These are phyloP conservation scores for Globisporangium ultimum DNA, from an alignment of 352 stramenopile species.

Conservation along the genomic window DNA sequence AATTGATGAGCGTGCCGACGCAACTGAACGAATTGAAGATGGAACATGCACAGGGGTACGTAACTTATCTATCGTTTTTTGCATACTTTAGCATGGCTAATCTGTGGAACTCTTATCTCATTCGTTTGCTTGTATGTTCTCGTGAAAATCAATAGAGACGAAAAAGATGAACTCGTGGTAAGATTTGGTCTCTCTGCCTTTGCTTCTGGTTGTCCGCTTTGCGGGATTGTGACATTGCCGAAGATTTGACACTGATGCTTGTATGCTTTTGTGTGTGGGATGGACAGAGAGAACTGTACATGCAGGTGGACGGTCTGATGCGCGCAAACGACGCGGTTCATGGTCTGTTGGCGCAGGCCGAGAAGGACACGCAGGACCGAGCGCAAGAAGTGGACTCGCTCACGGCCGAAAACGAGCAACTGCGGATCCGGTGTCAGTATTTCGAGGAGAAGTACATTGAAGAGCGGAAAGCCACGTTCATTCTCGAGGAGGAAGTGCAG, in stretches of 20 bases:
- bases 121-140: constrained; percentile 1
- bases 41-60: constrained; percentile 47
- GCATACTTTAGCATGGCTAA: neutral
- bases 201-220: neutral
- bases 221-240: neutral
- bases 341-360: constrained; percentile 48
- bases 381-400: constrained; percentile 70
- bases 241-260: constrained; percentile 2
- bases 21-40: constrained; percentile 65
- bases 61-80: neutral
- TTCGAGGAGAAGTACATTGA: constrained; percentile 70
- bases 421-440: constrained; percentile 54
- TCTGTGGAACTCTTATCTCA: neutral
- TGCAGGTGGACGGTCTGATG: constrained; percentile 54
- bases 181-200: neutral
- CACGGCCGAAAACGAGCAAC: constrained; percentile 74
- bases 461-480: constrained; percentile 55
- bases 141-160: constrained; percentile 21
- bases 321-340: constrained; percentile 67
- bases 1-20: constrained; percentile 65
- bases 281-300: constrained; percentile 49
- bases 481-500: constrained; percentile 64
- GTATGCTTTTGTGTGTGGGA: constrained; percentile 2
- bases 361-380: constrained; percentile 58
- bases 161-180: constrained; percentile 58